Percentiles rank a stretch among this genome's conserved stretches.
Conservation (phyloP, 2,329 filamentous ascomycete species). For the Aureobasidium uvarum region DNA sequence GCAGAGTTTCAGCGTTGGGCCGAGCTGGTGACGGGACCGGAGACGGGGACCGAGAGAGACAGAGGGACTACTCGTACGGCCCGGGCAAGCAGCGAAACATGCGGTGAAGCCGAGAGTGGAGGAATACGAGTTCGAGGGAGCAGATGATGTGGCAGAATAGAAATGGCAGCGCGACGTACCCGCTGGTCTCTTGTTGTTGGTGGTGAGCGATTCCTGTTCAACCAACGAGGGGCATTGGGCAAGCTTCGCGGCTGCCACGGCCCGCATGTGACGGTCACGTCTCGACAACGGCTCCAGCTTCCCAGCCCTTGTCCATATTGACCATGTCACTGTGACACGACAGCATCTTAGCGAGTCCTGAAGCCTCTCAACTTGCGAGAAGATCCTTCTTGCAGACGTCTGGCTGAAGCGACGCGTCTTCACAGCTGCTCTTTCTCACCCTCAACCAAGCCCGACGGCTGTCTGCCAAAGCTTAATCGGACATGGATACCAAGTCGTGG, state of each 20-base stretch:
- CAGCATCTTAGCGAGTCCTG: background rate
- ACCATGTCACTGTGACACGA: slow-evolving; percentile 17
- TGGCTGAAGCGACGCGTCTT: background rate
- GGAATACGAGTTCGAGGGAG: background rate
- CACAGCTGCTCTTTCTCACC: background rate
- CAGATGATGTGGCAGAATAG: background rate
- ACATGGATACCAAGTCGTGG: slow-evolving; percentile 43
- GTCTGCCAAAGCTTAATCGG: background rate
- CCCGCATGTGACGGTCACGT: slow-evolving; percentile 12
- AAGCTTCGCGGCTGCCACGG: slow-evolving; percentile 15
- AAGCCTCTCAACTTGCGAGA: background rate
- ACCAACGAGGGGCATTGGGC: background rate
- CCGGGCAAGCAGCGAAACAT: slow-evolving; percentile 5
- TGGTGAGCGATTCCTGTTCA: background rate
- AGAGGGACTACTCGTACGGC: background rate
- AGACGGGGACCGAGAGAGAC: background rate
- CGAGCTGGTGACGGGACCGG: background rate
- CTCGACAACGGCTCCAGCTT: slow-evolving; percentile 2
- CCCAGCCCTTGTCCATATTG: slow-evolving; percentile 1
- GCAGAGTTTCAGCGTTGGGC: slow-evolving; percentile 9
- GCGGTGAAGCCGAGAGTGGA: background rate
- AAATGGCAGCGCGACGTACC: background rate
- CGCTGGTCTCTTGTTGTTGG: background rate
- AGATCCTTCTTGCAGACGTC: background rate
- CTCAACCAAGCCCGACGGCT: background rate